These are phyloP conservation scores for Scheffersomyces parashehatae DNA, from an alignment of 1,139 yeast species.

Conservation along the genomic window DNA sequence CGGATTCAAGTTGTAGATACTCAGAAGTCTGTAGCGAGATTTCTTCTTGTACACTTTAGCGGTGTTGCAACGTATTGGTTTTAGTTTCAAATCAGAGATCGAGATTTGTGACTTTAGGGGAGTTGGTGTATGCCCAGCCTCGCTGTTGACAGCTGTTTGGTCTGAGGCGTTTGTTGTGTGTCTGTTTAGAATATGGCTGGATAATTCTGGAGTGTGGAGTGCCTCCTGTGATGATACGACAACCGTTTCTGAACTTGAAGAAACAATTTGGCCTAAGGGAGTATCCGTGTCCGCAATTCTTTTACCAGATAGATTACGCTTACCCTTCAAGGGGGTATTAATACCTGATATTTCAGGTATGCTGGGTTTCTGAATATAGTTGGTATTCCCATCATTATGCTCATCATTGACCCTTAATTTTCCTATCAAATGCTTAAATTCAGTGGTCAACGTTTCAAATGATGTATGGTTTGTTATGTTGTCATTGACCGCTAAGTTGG, in stretches of 20 bases:
- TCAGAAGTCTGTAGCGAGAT: slow-evolving; percentile 41
- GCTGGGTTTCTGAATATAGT: background rate
- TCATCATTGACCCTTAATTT: slow-evolving; percentile 10
- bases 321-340: no score
- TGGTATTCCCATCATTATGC: background rate
- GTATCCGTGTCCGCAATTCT: no score
- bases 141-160: background rate
- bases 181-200: background rate
- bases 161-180: background rate
- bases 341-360: no score
- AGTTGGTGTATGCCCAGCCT: background rate
- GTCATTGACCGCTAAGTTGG: slow-evolving; percentile 34
- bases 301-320: no score
- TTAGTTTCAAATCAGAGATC: slow-evolving; percentile 39
- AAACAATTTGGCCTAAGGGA: no score
- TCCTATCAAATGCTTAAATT: slow-evolving; percentile 27
- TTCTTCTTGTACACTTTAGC: slow-evolving; percentile 39
- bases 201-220: no score
- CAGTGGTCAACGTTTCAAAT: slow-evolving; percentile 49
- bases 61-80: slow-evolving; percentile 41
- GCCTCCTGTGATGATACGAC: no score
- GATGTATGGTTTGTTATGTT: slow-evolving; percentile 45
- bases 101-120: slow-evolving; percentile 24
- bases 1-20: slow-evolving; percentile 41
- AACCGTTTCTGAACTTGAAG: no score